Base-by-base conservation (phyloP, 2,329 filamentous ascomycete genomes). In the Diplodia mutila region DNA sequence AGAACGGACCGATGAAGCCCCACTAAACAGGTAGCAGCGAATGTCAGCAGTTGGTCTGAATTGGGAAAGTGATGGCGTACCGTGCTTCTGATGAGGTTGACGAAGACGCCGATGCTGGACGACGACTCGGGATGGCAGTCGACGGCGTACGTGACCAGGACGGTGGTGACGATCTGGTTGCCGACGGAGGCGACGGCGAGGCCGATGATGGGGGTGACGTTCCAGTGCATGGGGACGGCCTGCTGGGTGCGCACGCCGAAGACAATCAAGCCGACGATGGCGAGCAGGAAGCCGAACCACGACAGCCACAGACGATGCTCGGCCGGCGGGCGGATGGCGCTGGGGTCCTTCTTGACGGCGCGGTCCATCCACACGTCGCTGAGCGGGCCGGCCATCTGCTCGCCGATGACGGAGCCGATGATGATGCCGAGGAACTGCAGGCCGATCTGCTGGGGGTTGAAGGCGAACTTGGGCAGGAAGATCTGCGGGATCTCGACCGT, bases 401-500 rank as follows among this genome's bases (percentile, higher is more conserved):
- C 87, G 23, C 87, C 87, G 11, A 88, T 78, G 4, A 88, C 73
- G 1, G 82, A 84, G 1, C 87, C 86, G 39, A 88, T 79, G 59
- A 89, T 85, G 57, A 88, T 78, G 3, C 82, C 82, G 8, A 88
- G 76, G 71, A 86, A 87, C 68, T 89, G 86, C 1, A 89, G 80
- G 0, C 87, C 87, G 7, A 88, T 79, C 68, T 88, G 83, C 73
- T 89, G 82, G 0, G 85, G 75, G 72, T 86, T 85, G 77, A 89
- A 83, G 16, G 81, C 81, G 67, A 87, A 90, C 68, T 85, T 84
- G 39, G 80, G 75, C 6, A 82, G 80, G 69, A 87, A 86, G 1
- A 89, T 79, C 67, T 88, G 85, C 0, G 87, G 87, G 4, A 89
- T 85, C 71, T 89, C 86, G 29, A 89, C 83, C 0, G 85, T 85